Conservation (phyloP, 306 rosid genomes). For the Lathyrus oleraceus region DNA sequence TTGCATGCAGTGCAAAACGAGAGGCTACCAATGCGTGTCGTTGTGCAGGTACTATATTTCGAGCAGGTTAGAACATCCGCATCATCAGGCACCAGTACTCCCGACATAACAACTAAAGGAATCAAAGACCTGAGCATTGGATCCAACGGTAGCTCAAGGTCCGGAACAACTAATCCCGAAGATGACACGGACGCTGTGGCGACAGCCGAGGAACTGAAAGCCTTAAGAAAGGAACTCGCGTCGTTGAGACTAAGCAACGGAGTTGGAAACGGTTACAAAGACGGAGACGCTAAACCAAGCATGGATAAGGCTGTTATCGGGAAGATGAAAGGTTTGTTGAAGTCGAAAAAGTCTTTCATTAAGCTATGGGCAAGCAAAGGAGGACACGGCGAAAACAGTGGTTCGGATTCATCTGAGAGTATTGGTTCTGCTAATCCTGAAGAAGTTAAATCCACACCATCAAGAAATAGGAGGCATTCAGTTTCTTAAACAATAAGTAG, state of each 20-base stretch:
- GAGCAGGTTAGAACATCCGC: constrained; percentile 83
- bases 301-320: constrained; percentile 72
- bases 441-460: constrained; percentile 87
- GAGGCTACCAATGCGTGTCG: constrained; percentile 90
- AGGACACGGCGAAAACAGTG: constrained; percentile 78
- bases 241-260: constrained; percentile 70
- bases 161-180: constrained; percentile 78
- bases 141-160: constrained; percentile 84
- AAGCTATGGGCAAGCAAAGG: constrained; percentile 88
- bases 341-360: constrained; percentile 76
- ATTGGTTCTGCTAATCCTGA: constrained; percentile 82
- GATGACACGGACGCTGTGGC: constrained; percentile 75
- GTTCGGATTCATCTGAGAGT: constrained; percentile 90
- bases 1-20: constrained; percentile 94
- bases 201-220: constrained; percentile 81
- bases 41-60: constrained; percentile 90
- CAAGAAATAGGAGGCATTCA: constrained; percentile 89
- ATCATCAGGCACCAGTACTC: constrained; percentile 91
- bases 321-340: constrained; percentile 79
- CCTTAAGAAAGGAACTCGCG: constrained; percentile 83
- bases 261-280: constrained; percentile 50
- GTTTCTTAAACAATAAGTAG: constrained; percentile 63
- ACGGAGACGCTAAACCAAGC: constrained; percentile 53
- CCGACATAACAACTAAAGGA: constrained; percentile 76
- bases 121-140: constrained; percentile 64